Base-by-base conservation (phyloP, 148 eudicot genomes). In the Rhododendron mucronatum region DNA sequence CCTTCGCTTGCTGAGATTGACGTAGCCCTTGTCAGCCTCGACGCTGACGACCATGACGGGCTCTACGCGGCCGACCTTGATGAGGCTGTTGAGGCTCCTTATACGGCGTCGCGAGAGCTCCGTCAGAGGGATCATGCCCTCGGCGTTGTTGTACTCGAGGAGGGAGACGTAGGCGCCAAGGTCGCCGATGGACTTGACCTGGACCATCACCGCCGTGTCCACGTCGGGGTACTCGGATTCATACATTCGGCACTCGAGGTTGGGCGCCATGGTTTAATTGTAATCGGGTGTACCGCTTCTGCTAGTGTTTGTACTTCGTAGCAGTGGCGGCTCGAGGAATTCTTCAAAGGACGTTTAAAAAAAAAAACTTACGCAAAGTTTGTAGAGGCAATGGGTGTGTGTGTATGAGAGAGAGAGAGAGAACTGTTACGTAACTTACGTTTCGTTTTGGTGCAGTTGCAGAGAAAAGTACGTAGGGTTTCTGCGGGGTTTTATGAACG, bases 81-180 rank as follows among this genome's bases (percentile, higher is more conserved):
- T 95, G 50, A 95, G 88, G 80, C 99, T 97, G 88, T 92, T 93
- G 67, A 97, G 93, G 75, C 98, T 94, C 12, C 99, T 89, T 86
- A 97, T 95, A 0, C 99, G 95, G 26, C 99, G 95, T 11, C 98
- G 93, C 0, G 99, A 95, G 28, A 95, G 92, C 90, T 97, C 99
- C 1, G 99, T 95, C 86, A 97, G 90, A 7, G 95, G 90, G 59
- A 97, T 97, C 98, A 97, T 97, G 0, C 99, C 99, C 90, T 97
- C 99, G 81, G 94, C 95, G 94, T 95, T 93, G 88, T 97, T 95
- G 93, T 97, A 97, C 92, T 97, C 99, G 3, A 97, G 88, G 0
- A 97, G 92, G 0, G 98, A 89, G 0, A 97, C 99, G 86, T 97
- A 95, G 0, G 98, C 97, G 2, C 99, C 96, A 91, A 95, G 92